These are phyloP conservation scores for Thraustochytrium striatum DNA, from an alignment of 352 stramenopile genomes.

Conservation along the genomic window DNA sequence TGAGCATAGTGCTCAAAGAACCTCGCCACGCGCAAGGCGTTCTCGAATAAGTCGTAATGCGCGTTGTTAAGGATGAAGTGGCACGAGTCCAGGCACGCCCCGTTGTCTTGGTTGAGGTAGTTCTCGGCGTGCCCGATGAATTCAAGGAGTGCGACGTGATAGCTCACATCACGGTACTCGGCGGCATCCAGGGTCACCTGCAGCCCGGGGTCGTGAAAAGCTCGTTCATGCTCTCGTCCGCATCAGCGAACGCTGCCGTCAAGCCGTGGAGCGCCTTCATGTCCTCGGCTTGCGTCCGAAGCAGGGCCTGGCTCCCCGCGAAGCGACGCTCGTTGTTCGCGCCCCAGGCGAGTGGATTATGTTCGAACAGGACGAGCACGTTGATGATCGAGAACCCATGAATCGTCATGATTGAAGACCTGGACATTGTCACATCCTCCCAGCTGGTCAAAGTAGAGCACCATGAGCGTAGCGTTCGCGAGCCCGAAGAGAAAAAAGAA, in stretches of 20 bases:
- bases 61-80: conserved; percentile 47
- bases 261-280: neutral
- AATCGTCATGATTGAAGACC: no score
- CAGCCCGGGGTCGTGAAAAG: neutral
- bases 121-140: conserved; percentile 17
- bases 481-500: conserved; percentile 39
- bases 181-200: neutral
- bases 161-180: conserved; percentile 12
- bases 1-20: neutral
- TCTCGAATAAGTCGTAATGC: neutral
- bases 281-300: neutral
- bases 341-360: no score
- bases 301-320: neutral
- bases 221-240: neutral
- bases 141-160: conserved; percentile 33
- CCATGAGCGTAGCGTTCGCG: neutral
- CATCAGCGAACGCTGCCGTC: neutral
- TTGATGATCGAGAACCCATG: neutral
- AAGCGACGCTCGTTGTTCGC: neutral
- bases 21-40: neutral
- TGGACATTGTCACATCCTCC: no score
- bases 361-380: neutral
- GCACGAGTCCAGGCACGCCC: conserved; percentile 18
- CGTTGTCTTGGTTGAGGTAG: conserved; percentile 5
- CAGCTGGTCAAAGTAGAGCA: no score